Evolutionary conservation across 2,329 filamentous ascomycete species (phyloP), one percentile per base, ranked within the genome.

Genomic region (Didymella glomerata): DNA sequence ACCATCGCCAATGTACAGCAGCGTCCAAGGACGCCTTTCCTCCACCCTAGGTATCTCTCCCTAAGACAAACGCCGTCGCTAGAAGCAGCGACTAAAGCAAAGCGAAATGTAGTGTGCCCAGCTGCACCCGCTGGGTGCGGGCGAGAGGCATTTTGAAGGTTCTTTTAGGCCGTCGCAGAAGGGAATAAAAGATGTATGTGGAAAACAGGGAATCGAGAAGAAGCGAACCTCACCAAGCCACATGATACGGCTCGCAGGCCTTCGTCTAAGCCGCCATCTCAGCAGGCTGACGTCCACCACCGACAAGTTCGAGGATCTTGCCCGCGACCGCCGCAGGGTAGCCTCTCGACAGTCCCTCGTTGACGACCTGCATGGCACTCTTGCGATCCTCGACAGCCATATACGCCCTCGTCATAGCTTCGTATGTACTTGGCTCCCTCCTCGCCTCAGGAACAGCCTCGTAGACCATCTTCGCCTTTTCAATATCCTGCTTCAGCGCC

Each of bases 361-460:
- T 85, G 24, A 97, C 93, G 14, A 97, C 90, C 11, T 74, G 79
- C 79, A 92, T 88, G 38, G 95, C 95, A 57, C 86, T 84, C 48
- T 88, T 85, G 32, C 91, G 88, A 74, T 96, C 88, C 74, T 96
- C 92, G 3, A 90, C 90, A 11, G 92, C 88, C 54, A 99, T 86
- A 79, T 90, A 97, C 0, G 95, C 95, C 45, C 95, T 86, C 5
- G 93, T 97, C 95, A 99, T 99, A 40, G 94, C 93, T 80, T 99
- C 95, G 77, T 99, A 99, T 4, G 95, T 99, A 82, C 93, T 97
- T 3, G 95, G 95, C 81, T 99, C 95, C 57, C 95, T 89, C 80
- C 89, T 93, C 54, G 88, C 85, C 27, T 87, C 85, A 9, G 88
- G 86, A 3, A 99, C 88, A n/a, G 85, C 84, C 59, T 90, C 85